These are phyloP conservation scores for Vaccinium corymbosum DNA, from an alignment of 148 eudicot genomes.

Conservation along the genomic window DNA sequence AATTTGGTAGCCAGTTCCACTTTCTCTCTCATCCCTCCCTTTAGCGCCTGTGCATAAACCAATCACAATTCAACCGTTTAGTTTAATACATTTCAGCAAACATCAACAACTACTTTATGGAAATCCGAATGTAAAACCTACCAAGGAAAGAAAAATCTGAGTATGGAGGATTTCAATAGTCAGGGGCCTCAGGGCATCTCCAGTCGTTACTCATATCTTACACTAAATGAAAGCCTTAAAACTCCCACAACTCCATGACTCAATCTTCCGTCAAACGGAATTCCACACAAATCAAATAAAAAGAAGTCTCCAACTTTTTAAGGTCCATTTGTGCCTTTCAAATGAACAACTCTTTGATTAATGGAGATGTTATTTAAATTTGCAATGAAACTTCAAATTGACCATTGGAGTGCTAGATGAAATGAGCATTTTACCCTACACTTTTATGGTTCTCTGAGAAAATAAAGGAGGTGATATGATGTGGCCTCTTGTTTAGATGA, in stretches of 20 bases:
- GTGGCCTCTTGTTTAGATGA: background rate
- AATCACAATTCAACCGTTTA: background rate
- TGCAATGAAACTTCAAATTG: background rate
- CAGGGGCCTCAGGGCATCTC: background rate
- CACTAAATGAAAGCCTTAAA: background rate
- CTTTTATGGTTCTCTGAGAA: background rate
- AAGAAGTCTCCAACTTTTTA: background rate
- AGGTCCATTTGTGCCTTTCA: background rate
- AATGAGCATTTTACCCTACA: background rate
- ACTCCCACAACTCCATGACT: background rate
- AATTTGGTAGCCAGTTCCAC: slow-evolving; percentile 17
- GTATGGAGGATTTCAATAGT: background rate
- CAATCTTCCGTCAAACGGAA: background rate
- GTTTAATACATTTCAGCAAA: background rate
- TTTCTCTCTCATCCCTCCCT: slow-evolving; percentile 15
- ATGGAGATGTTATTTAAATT: background rate
- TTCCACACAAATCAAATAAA: background rate
- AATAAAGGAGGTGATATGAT: background rate
- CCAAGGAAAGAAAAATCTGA: background rate
- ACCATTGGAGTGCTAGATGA: background rate
- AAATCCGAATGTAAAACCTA: background rate
- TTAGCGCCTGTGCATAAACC: slow-evolving; percentile 12
- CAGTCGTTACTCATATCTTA: background rate
- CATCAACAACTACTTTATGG: background rate
- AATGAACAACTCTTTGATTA: background rate